phyloP scores from a whole-genome alignment of 148 eudicot genomes.

The Rhododendron ferrugineum region DNA sequence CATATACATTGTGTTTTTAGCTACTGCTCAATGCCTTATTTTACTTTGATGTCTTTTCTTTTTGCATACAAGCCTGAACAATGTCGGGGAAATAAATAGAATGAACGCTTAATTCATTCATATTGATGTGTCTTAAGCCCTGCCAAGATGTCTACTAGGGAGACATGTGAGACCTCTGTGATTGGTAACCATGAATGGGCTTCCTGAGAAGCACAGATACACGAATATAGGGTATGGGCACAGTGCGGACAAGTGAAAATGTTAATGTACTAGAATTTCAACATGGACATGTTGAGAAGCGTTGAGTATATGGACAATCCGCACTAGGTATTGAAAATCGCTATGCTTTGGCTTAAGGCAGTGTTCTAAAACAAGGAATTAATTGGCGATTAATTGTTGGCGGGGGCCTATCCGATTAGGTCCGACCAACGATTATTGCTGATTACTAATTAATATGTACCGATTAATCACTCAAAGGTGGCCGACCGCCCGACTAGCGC shows the following conservation, averaged over 20 bases:
- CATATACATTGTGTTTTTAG: background rate
- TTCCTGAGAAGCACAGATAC: background rate
- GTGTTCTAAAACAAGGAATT: too few relatives aligned
- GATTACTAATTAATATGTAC: too few relatives aligned
- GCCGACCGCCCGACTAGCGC: too few relatives aligned
- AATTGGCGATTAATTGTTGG: too few relatives aligned
- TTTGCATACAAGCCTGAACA: background rate
- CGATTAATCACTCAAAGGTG: too few relatives aligned
- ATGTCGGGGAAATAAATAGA: background rate
- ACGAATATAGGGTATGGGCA: background rate
- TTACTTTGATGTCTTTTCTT: background rate
- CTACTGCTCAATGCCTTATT: background rate
- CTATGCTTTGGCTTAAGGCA: background rate
- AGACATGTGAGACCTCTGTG: background rate
- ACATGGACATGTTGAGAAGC: background rate
- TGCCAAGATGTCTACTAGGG: background rate
- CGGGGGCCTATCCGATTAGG: too few relatives aligned
- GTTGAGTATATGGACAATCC: background rate
- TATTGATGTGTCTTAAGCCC: background rate
- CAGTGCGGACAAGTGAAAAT: background rate
- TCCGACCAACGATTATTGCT: too few relatives aligned
- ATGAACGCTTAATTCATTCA: background rate
- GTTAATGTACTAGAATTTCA: background rate
- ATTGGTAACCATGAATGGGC: background rate
- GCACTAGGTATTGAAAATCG: background rate